These are phyloP conservation scores for Lichtheimia corymbifera DNA, from an alignment of 371 early-diverging fungal genomes.

Conservation along the genomic window DNA sequence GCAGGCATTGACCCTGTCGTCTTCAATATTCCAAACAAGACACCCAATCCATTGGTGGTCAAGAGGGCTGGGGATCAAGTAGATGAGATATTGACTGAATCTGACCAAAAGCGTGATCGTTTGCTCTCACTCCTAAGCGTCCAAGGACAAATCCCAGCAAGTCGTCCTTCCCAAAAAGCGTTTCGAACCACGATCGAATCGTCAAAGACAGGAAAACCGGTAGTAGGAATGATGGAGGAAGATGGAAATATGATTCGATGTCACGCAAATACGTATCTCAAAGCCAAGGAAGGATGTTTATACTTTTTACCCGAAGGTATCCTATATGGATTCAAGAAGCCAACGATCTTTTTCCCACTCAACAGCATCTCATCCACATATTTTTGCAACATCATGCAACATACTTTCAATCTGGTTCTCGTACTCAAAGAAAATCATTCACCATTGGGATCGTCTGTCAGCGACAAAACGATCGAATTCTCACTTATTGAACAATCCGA, in stretches of 20 bases:
- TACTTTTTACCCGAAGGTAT: conserved; percentile 58
- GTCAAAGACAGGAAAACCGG: conserved; percentile 29
- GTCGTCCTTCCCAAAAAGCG: conserved; percentile 26
- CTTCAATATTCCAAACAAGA: conserved; percentile 41
- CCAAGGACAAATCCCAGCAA: background rate
- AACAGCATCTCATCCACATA: conserved; percentile 32
- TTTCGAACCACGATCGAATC: conserved; percentile 30
- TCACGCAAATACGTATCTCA: conserved; percentile 41
- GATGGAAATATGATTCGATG: conserved; percentile 10
- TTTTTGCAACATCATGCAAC: conserved; percentile 47
- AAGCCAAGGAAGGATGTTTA: conserved; percentile 49
- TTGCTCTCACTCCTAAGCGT: too few relatives aligned
- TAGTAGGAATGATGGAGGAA: conserved; percentile 2
- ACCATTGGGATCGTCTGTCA: conserved; percentile 20
- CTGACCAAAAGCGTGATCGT: conserved; percentile 6
- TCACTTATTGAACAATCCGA: conserved; percentile 62
- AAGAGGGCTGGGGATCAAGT: background rate
- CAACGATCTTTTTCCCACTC: conserved; percentile 50
- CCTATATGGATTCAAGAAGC: conserved; percentile 68
- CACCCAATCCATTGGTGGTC: conserved; percentile 13
- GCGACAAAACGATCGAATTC: conserved; percentile 39
- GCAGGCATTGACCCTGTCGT: conserved; percentile 37
- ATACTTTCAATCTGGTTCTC: conserved; percentile 56
- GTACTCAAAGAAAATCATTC: conserved; percentile 12
- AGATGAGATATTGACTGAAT: background rate